Evolutionary conservation across 2,329 filamentous ascomycete species (phyloP).

Genomic region (Rhynchosporium secalis): DNA sequence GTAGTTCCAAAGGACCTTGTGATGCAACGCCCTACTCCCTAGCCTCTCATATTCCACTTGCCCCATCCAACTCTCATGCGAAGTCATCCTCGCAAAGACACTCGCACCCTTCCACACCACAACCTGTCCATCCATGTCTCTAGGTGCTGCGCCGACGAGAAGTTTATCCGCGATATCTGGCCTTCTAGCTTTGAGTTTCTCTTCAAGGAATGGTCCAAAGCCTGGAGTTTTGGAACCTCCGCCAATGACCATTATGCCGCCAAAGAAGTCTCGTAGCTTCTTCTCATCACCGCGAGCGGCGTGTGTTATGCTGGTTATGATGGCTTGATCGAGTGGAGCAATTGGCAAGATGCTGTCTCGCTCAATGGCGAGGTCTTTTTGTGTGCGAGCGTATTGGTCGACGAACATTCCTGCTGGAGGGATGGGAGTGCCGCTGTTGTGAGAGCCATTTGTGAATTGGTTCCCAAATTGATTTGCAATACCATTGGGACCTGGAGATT

Average conservation of each 20-base stretch:
- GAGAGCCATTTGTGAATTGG: constrained; percentile 45
- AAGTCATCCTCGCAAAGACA: constrained; percentile 81
- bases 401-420: constrained; percentile 40
- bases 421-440: constrained; percentile 51
- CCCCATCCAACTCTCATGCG: constrained; percentile 95
- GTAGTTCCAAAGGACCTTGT: constrained; percentile 59
- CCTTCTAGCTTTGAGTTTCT: constrained; percentile 68
- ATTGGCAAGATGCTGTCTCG: constrained; percentile 80
- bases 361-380: constrained; percentile 57
- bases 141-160: constrained; percentile 68
- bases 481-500: constrained; percentile 36
- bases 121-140: constrained; percentile 96
- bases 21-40: constrained; percentile 77
- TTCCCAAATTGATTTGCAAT: constrained; percentile 36
- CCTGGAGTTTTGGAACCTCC: constrained; percentile 79
- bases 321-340: constrained; percentile 83
- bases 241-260: constrained; percentile 87
- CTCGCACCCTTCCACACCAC: constrained; percentile 97
- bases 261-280: constrained; percentile 86
- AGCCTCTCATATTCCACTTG: constrained; percentile 84
- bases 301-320: constrained; percentile 84
- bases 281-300: constrained; percentile 88
- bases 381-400: constrained; percentile 45
- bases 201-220: constrained; percentile 81
- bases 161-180: constrained; percentile 62